Evolutionary conservation across 805 yeast genomes (phyloP), one percentile per base, ranked within the genome.

Genomic region (Yarrowia sp.): DNA sequence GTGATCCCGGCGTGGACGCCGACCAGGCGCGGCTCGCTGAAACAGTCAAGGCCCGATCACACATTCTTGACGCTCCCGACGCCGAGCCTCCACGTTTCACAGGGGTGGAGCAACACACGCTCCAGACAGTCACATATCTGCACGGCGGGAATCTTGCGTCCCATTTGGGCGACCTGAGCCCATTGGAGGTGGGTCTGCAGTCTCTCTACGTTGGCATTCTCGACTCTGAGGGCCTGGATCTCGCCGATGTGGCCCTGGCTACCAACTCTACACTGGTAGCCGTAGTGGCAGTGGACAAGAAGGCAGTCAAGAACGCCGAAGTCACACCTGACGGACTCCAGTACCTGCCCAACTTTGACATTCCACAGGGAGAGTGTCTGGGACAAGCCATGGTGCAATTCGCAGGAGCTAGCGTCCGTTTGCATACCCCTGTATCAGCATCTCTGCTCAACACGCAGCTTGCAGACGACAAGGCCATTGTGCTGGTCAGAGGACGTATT

Each of bases 1-100:
- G 55, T 61, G 66, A 61, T 20, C 66, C 66, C 3, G 66, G 66
- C n/a, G 46, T 47, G 14, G 66, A 61, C 12, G 66, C 53, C n/a
- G 66, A 61, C 38, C 55, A 46, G 55, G 38, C 46, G 10, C 55
- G 53, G 2, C 46, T 61, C n/a, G 66, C 55, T 12, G 66, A 61
- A 12, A 3, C 39, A 8, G 55, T 46, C 30, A 8, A 5, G 24
- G 66, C 55, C 38, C 43, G 55, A 7, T 46, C 55, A 13, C 55
- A 61, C 44, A 36, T 47, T 44, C 55, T 61, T 9, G 55, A 46
- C 10, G 38, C 42, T 10, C 42, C 36, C 2, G 36, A 20, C 15
- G 36, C 55, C 2, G 46, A 46, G 20, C 55, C 53, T 15, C 43
- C 46, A 9, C 66, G 55, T 19, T 47, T 61, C 66, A 38, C 66